Conservation (phyloP, 1,284 basidiomycete species). For the Cerioporus squamosus region DNA sequence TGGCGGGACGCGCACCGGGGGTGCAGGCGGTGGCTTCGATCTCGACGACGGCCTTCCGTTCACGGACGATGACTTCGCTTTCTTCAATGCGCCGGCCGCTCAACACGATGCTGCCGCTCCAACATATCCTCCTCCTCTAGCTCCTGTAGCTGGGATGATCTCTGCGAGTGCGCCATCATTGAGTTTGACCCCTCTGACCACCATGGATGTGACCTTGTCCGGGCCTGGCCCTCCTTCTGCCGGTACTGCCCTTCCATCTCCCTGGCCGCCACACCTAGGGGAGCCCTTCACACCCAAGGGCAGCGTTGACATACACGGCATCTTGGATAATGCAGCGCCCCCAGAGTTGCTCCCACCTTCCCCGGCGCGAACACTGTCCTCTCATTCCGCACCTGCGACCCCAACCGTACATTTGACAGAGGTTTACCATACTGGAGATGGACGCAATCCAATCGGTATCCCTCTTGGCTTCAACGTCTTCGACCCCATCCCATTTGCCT, state of each 20-base stretch:
- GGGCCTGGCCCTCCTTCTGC: slow-evolving; percentile 32
- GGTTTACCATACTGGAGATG: slow-evolving; percentile 5
- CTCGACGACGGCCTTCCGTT: slow-evolving; percentile 62
- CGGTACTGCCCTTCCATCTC: slow-evolving; percentile 29
- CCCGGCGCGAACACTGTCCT: slow-evolving; percentile 42
- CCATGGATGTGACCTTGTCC: slow-evolving; percentile 34
- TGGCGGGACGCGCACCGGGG: slow-evolving; percentile 34
- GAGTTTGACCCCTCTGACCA: slow-evolving; percentile 37
- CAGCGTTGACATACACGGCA: slow-evolving; percentile 21
- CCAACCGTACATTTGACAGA: slow-evolving; percentile 53
- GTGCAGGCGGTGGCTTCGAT: slow-evolving; percentile 45
- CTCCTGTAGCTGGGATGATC: slow-evolving; percentile 22
- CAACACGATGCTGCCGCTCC: slow-evolving; percentile 11
- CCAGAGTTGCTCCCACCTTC: slow-evolving; percentile 44
- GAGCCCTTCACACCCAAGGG: slow-evolving; percentile 38
- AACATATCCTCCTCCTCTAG: slow-evolving; percentile 10
- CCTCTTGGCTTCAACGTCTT: slow-evolving; percentile 43
- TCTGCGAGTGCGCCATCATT: slow-evolving; percentile 21
- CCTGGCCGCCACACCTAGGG: slow-evolving; percentile 30
- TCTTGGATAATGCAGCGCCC: slow-evolving; percentile 22
- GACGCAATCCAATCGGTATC: slow-evolving; percentile 14
- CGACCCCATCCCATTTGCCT: slow-evolving; percentile 72
- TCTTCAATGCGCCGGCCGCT: slow-evolving; percentile 56
- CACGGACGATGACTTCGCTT: slow-evolving; percentile 81
- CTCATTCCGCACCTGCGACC: slow-evolving; percentile 52